Base-by-base conservation (phyloP, 805 yeast genomes). In the Hanseniaspora thailandica region DNA sequence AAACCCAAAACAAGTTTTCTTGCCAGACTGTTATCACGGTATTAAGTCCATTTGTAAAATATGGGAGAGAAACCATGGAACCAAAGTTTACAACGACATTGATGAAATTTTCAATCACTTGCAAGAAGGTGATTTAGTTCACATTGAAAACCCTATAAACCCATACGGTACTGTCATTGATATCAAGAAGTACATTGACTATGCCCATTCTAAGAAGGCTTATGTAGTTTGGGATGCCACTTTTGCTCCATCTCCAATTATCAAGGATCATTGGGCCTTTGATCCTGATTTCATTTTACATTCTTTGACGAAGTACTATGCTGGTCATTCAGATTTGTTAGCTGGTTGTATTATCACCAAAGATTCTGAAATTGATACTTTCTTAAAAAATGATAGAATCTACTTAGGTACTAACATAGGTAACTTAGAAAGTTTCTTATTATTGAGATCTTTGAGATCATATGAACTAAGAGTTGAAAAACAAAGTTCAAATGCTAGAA, bases 261-360 rank as follows among this genome's bases (percentile, higher is more conserved):
- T 88, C 55, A 84, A 80, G 60, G 77, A 86, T 56, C 90, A 95
- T 5, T 86, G 87, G 68, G 73, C 74, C 38, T 82, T 77, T 61
- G 96, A 90, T 46, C 96, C 84, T 30, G 97, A 90, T 66, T 69
- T 87, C 58, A 80, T 90, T n/a, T 71, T 90, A 77, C 96, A 89
- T 66, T 86, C 96, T 1, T 96, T 88, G 1, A 89, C 96, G 0
- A 89, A 89, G 65, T 90, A 83, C 68, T 83, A 87, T 62, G 96
- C 95, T 38, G 97, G 97, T n/a, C 96, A 89, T 67, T 85, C 95
- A 6, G 97, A 89, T 65, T 69, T 88, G 41, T 71, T 89, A 48
- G 88, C 95, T 5, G 97, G 97, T 33, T 71, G 83, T 12, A 67
- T 88, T 19, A 78, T 81, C 19, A 80, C 84, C n/a, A 81, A 82